phyloP scores from a whole-genome alignment of 208 protist species.

The Leishmania guyanensis region DNA sequence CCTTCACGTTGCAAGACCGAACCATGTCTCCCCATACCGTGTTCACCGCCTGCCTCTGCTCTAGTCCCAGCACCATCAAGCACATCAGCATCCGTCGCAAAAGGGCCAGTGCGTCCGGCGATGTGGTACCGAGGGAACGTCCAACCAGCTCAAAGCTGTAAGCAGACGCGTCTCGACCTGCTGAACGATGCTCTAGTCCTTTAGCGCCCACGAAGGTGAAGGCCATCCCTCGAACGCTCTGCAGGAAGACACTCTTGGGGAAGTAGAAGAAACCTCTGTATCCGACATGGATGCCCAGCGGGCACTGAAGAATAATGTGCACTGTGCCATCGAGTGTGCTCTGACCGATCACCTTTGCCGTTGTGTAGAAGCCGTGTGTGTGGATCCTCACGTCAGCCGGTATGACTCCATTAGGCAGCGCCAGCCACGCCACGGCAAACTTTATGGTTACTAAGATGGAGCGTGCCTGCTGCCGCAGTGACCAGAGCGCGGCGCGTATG shows the following conservation, averaged over 20 bases:
- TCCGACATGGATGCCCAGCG: conserved; percentile 56
- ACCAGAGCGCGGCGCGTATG: conserved; percentile 71
- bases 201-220: conserved; percentile 66
- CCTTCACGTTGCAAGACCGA: not conserved
- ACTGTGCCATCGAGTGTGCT: conserved; percentile 51
- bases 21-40: not conserved
- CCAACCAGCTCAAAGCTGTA: conserved; percentile 25
- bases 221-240: conserved; percentile 35
- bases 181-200: conserved; percentile 22
- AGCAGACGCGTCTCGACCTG: conserved; percentile 7
- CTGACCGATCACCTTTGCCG: conserved; percentile 78
- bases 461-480: conserved; percentile 65
- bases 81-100: conserved; percentile 21
- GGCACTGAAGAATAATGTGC: conserved; percentile 76
- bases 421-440: conserved; percentile 66
- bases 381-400: conserved; percentile 27
- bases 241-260: conserved; percentile 62
- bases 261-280: conserved; percentile 71
- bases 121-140: conserved; percentile 3
- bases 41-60: not conserved
- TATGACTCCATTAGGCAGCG: conserved; percentile 57
- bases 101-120: conserved; percentile 3
- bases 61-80: conserved; percentile 9
- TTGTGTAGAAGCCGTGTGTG: conserved; percentile 67
- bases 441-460: conserved; percentile 64